These are phyloP conservation scores for Macrolepiota albuminosa DNA, from an alignment of 768 basidiomycete genomes.

Conservation along the genomic window DNA sequence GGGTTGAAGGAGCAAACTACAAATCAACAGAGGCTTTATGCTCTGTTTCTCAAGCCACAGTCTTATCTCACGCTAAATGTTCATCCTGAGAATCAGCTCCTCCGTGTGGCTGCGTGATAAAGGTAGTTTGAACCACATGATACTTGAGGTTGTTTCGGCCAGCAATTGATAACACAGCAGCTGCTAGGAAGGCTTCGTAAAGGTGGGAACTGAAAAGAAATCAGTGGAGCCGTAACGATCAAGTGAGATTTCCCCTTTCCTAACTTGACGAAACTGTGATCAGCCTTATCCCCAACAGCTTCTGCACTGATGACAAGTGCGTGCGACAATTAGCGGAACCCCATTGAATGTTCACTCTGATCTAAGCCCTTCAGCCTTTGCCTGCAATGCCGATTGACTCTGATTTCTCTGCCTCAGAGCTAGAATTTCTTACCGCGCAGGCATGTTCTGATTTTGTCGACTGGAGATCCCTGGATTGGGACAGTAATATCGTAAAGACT, in stretches of 20 bases:
- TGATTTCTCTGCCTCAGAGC: background rate
- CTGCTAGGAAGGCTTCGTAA: background rate
- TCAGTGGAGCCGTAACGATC: background rate
- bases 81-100: background rate
- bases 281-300: background rate
- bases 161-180: background rate
- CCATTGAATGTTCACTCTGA: background rate
- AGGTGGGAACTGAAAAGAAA: background rate
- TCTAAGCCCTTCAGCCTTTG: background rate
- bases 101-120: background rate
- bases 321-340: background rate
- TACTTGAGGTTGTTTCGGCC: background rate
- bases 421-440: background rate
- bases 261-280: background rate
- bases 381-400: background rate
- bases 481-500: background rate
- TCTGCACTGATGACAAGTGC: background rate
- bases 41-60: background rate
- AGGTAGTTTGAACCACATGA: background rate
- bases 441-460: too few species aligned
- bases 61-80: background rate
- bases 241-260: background rate
- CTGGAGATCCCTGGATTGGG: background rate
- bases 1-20: background rate
- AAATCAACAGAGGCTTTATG: background rate